Conservation (phyloP, 2,329 filamentous ascomycete genomes). For the Pseudocercospora musae region DNA sequence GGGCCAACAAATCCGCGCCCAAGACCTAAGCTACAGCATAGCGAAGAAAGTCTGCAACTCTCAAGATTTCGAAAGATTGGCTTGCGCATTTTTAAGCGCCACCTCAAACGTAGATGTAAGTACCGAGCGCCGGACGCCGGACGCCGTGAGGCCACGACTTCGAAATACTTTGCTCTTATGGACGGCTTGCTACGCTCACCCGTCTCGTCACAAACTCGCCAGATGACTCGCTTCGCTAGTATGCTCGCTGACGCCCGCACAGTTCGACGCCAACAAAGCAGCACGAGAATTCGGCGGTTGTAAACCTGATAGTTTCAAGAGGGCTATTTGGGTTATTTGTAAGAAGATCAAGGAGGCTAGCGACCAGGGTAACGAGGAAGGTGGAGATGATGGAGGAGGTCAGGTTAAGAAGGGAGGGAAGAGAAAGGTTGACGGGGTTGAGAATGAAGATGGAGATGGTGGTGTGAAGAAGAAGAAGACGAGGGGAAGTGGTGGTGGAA, state of each 20-base stretch:
- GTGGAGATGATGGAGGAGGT: background rate
- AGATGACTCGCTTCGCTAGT: too few relatives aligned
- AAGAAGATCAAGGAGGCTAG: slow-evolving; percentile 25
- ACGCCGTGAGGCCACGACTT: too few relatives aligned
- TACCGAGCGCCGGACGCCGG: background rate
- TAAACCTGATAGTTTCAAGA: slow-evolving; percentile 24
- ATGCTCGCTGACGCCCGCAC: background rate
- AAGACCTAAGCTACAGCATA: slow-evolving; percentile 17
- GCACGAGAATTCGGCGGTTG: slow-evolving; percentile 18
- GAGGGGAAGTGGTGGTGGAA: background rate
- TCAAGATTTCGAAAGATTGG: slow-evolving; percentile 22
- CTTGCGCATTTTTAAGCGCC: slow-evolving; percentile 22
- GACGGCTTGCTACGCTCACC: too few relatives aligned
- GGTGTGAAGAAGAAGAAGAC: background rate
- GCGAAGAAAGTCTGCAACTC: slow-evolving; percentile 21
- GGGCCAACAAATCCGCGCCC: background rate
- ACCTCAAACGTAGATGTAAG: background rate
- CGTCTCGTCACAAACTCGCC: too few relatives aligned
- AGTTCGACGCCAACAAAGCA: slow-evolving; percentile 21
- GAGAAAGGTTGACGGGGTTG: background rate
- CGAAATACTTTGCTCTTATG: too few relatives aligned
- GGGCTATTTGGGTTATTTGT: slow-evolving; percentile 21
- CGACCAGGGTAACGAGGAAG: slow-evolving; percentile 1
- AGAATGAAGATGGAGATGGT: background rate
- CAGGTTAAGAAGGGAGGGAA: slow-evolving; percentile 8